Evolutionary conservation across 1,139 yeast genomes (phyloP).

Genomic region (Suhomyces bolitotheri): DNA sequence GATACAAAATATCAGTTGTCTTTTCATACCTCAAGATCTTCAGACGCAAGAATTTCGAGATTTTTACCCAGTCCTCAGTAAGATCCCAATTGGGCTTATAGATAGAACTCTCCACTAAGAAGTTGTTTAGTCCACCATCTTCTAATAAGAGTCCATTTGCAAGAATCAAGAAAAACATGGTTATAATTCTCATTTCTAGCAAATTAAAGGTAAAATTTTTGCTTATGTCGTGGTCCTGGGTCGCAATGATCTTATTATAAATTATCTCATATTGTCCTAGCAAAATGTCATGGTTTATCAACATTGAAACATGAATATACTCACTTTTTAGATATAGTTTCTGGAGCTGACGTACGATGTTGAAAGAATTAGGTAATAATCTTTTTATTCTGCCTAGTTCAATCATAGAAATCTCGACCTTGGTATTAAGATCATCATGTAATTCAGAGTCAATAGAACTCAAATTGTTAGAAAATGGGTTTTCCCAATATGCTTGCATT

Average conservation of each 20-base stretch:
- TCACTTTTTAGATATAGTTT: constrained; percentile 11
- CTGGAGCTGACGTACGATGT: constrained; percentile 9
- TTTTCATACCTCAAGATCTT: constrained; percentile 22
- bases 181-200: constrained; percentile 15
- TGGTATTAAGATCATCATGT: constrained; percentile 5
- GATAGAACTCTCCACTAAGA: constrained; percentile 12
- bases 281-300: constrained; percentile 10
- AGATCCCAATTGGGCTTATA: constrained; percentile 15
- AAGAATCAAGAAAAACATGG: constrained; percentile 23
- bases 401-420: constrained; percentile 12
- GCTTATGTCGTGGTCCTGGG: constrained; percentile 12
- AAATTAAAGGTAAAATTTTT: constrained; percentile 11
- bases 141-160: constrained; percentile 28
- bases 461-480: constrained; percentile 2
- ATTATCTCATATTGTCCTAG: constrained; percentile 7
- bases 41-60: constrained; percentile 25
- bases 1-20: constrained; percentile 28
- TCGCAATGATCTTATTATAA: constrained; percentile 9
- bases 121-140: constrained; percentile 8
- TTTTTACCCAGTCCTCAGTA: constrained; percentile 26
- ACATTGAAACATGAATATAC: constrained; percentile 9
- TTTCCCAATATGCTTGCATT: constrained; percentile 6
- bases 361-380: constrained; percentile 13
- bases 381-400: constrained; percentile 15
- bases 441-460: constrained; percentile 9